Percentiles rank a stretch among this genome's conserved stretches.
Conservation (phyloP, 2,329 filamentous ascomycete genomes). For the Atkinsonella hypoxylon region DNA sequence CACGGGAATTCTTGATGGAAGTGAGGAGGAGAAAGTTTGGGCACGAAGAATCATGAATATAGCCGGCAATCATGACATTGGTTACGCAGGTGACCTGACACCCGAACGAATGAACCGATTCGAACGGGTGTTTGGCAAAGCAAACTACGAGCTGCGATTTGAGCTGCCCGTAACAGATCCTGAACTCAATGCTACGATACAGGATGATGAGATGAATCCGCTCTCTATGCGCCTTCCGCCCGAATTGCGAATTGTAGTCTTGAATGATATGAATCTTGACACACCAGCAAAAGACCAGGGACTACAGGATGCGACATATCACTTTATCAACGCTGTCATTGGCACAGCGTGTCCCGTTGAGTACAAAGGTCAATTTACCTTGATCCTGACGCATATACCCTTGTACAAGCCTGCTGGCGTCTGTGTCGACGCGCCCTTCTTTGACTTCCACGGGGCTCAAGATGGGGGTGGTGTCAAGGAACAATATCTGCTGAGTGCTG, state of each 20-base stretch:
- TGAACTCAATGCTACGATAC: constrained; percentile 27
- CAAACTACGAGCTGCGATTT: constrained; percentile 82
- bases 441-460: constrained; percentile 60
- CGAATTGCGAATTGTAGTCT: constrained; percentile 67
- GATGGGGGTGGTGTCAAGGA: constrained; percentile 66
- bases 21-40: constrained; percentile 46
- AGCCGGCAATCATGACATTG: constrained; percentile 91
- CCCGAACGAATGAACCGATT: constrained; percentile 66
- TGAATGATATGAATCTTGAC: constrained; percentile 93
- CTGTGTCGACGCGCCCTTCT: constrained; percentile 75
- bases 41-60: constrained; percentile 72
- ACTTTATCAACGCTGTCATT: constrained; percentile 62
- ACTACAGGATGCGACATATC: constrained; percentile 66
- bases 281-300: constrained; percentile 56
- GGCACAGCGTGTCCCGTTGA: constrained; percentile 48
- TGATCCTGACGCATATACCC: constrained; percentile 86
- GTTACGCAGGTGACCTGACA: constrained; percentile 86
- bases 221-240: constrained; percentile 41
- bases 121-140: constrained; percentile 70
- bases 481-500: constrained; percentile 76
- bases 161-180: constrained; percentile 38
- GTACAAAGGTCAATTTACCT: constrained; percentile 55
- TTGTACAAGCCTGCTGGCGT: constrained; percentile 72
- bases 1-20: constrained; percentile 34
- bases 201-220: constrained; percentile 29